phyloP scores from a whole-genome alignment of 306 rosid species.

The Pachyrhizus erosus region DNA sequence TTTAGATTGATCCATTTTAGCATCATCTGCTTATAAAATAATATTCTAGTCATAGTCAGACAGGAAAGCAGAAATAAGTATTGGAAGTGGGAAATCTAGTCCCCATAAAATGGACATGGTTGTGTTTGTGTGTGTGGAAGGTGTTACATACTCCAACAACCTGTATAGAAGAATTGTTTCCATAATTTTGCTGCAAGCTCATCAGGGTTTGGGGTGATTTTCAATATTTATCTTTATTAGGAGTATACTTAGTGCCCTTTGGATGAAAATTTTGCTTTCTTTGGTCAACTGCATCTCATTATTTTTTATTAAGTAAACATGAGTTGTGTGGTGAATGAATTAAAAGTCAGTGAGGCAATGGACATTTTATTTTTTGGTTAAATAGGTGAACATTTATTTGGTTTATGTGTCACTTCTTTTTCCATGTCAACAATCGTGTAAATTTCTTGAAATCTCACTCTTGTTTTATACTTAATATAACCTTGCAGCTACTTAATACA shows the following conservation, averaged over 20 bases:
- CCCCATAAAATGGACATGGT: constrained; percentile 9
- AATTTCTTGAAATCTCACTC: constrained; percentile 17
- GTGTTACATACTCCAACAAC: neutral
- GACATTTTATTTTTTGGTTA: neutral
- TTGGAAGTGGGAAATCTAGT: neutral
- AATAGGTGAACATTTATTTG: neutral
- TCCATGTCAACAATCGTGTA: constrained; percentile 28
- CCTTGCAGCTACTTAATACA: constrained; percentile 20
- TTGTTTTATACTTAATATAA: constrained; percentile 14
- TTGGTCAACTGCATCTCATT: constrained; percentile 11
- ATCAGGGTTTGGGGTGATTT: constrained; percentile 15
- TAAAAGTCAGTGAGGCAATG: neutral
- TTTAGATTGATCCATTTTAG: constrained; percentile 30
- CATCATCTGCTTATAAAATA: neutral
- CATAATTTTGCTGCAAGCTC: constrained; percentile 9
- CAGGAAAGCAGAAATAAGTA: constrained; percentile 3
- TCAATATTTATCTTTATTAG: constrained; percentile 14
- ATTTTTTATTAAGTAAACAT: constrained; percentile 6
- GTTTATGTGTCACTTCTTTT: constrained; percentile 16
- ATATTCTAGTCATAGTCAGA: constrained; percentile 1
- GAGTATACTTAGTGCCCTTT: too few relatives aligned
- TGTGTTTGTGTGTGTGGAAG: neutral
- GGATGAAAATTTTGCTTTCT: constrained; percentile 6
- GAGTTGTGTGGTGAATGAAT: constrained; percentile 13
- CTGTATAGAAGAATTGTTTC: neutral